Evolutionary conservation across 2,329 filamentous ascomycete genomes (phyloP).

Genomic region (Pseudogymnoascus pannorum): DNA sequence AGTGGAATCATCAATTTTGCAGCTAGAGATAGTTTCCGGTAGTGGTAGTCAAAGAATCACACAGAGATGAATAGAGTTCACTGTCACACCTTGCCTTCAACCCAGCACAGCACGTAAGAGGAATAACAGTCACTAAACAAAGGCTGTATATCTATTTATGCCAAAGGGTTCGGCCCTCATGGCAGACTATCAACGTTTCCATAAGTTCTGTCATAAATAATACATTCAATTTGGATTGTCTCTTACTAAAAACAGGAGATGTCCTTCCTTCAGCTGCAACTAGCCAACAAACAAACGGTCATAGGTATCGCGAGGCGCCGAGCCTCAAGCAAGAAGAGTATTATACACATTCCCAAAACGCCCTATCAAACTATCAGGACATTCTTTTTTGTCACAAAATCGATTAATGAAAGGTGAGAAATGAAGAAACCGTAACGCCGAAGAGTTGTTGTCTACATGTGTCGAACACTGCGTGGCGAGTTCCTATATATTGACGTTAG

Average conservation of each 20-base stretch:
- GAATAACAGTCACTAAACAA: background rate
- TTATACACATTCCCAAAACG: slow-evolving; percentile 7
- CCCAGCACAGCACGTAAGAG: background rate
- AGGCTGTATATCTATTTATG: slow-evolving; percentile 1
- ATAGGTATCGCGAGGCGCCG: slow-evolving; percentile 3
- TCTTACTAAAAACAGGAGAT: background rate
- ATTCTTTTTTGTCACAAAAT: slow-evolving; percentile 11
- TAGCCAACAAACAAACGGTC: background rate
- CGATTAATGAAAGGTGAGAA: slow-evolving; percentile 13
- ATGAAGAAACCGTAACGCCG: slow-evolving; percentile 8
- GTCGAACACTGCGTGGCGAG: slow-evolving; percentile 14
- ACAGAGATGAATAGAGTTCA: background rate
- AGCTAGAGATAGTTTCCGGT: too few relatives aligned
- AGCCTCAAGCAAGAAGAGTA: slow-evolving; percentile 1
- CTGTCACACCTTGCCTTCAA: background rate
- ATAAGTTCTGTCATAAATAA: background rate
- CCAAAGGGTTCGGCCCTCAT: background rate
- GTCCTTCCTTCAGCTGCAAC: background rate
- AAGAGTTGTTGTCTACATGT: slow-evolving; percentile 12
- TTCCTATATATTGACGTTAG: slow-evolving; percentile 2
- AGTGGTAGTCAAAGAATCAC: background rate
- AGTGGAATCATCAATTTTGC: background rate
- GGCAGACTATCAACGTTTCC: background rate
- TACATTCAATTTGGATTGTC: slow-evolving; percentile 6
- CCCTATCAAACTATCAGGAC: background rate